phyloP scores from a whole-genome alignment of 2,329 filamentous ascomycete genomes.

The Claviceps spartinae region DNA sequence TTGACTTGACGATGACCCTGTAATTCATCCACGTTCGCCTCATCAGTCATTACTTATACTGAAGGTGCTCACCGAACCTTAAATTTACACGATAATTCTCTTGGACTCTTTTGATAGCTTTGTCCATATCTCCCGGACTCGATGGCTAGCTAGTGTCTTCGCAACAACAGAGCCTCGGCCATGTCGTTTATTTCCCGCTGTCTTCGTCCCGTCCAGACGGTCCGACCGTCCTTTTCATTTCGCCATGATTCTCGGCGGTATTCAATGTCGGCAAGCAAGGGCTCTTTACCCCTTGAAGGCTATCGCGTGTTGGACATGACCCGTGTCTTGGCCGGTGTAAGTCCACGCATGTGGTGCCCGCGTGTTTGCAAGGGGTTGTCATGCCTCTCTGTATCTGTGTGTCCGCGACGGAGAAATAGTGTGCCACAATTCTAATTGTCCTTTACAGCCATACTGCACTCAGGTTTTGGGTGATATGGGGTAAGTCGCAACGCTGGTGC shows the following conservation, averaged over 20 bases:
- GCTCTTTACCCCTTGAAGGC: constrained; percentile 57
- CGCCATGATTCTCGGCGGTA: constrained; percentile 14
- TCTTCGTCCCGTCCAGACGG: constrained; percentile 1
- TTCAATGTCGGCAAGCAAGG: constrained; percentile 10
- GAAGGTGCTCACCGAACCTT: no score
- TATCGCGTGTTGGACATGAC: constrained; percentile 94
- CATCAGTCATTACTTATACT: no score
- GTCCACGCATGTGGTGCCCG: constrained; percentile 19
- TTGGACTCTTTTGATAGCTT: background rate
- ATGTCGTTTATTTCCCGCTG: constrained; percentile 7
- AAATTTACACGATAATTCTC: no score
- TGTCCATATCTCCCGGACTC: background rate
- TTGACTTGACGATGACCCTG: no score
- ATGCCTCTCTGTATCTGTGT: no score
- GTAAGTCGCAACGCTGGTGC: constrained; percentile 35
- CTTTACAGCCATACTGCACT: constrained; percentile 78
- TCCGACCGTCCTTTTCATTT: background rate
- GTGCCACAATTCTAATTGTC: background rate
- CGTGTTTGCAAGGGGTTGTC: no score
- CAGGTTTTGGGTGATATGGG: constrained; percentile 93
- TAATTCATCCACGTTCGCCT: no score
- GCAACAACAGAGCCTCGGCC: background rate
- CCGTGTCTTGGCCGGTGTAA: constrained; percentile 81
- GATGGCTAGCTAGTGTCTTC: background rate
- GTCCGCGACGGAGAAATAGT: no score